phyloP scores from a whole-genome alignment of 2,329 filamentous ascomycete species.

The Myriosclerotinia curreyana region DNA sequence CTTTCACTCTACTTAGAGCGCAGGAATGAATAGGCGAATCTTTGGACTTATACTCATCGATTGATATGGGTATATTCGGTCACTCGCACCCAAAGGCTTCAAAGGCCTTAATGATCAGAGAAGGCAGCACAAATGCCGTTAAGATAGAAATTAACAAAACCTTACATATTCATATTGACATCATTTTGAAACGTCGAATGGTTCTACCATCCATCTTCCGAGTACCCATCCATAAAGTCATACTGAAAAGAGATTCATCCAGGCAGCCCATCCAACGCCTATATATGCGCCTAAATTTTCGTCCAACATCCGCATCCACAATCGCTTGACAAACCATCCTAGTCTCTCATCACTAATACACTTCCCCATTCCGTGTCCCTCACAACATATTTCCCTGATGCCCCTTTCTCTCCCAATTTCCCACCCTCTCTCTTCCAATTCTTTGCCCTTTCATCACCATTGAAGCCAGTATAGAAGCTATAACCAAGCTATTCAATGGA shows the following conservation, averaged over 20 bases:
- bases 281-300: neutral
- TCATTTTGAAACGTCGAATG: neutral
- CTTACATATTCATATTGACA: neutral
- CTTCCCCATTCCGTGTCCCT: neutral
- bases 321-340: neutral
- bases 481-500: conserved; percentile 51
- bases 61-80: neutral
- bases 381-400: conserved; percentile 36
- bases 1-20: neutral
- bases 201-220: neutral
- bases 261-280: neutral
- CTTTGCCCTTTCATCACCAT: conserved; percentile 48
- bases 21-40: neutral
- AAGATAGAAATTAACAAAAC: no score
- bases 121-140: neutral
- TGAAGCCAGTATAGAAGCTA: conserved; percentile 46
- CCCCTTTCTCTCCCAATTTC: conserved; percentile 35
- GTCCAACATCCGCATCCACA: neutral
- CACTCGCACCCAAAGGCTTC: neutral
- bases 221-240: neutral
- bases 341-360: neutral
- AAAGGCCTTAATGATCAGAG: neutral
- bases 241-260: neutral
- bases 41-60: no score
- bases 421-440: conserved; percentile 13